Evolutionary conservation across 2,329 filamentous ascomycete species (phyloP).

Genomic region (Scedosporium apiospermum): DNA sequence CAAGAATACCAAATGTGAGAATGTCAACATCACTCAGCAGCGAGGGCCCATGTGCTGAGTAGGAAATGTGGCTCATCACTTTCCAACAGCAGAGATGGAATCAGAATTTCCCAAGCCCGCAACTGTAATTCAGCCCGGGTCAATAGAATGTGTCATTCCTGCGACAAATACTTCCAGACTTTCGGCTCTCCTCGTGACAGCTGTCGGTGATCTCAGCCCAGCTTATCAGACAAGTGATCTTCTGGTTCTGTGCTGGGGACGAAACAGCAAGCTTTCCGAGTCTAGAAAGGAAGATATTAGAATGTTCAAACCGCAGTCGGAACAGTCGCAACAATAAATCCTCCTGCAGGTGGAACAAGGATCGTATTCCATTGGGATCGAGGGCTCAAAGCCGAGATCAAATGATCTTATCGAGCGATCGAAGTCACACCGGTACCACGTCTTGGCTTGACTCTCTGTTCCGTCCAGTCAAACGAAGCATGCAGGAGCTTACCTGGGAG

Average conservation of each 20-base stretch:
- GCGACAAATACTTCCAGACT: neutral
- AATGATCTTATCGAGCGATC: neutral
- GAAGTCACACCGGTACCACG: too few species aligned
- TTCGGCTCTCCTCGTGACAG: too few species aligned
- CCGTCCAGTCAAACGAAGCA: neutral
- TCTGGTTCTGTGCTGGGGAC: neutral
- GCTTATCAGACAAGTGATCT: neutral
- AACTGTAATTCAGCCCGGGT: neutral
- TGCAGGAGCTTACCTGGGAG: neutral
- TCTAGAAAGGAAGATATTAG: too few species aligned
- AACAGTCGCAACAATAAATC: too few species aligned
- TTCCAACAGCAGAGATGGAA: too few species aligned
- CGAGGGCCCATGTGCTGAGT: too few species aligned
- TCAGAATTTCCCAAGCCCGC: too few species aligned
- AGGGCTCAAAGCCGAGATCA: neutral
- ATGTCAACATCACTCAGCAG: too few species aligned
- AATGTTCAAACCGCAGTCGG: too few species aligned
- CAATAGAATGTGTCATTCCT: neutral
- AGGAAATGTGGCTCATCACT: too few species aligned
- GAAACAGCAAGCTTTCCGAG: neutral
- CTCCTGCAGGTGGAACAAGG: neutral
- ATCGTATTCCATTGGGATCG: neutral
- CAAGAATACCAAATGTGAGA: too few species aligned
- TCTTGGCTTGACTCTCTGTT: neutral
- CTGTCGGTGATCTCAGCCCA: neutral